These are phyloP conservation scores for Phytophthora fragariaefolia DNA, from an alignment of 352 stramenopile species.

Conservation along the genomic window DNA sequence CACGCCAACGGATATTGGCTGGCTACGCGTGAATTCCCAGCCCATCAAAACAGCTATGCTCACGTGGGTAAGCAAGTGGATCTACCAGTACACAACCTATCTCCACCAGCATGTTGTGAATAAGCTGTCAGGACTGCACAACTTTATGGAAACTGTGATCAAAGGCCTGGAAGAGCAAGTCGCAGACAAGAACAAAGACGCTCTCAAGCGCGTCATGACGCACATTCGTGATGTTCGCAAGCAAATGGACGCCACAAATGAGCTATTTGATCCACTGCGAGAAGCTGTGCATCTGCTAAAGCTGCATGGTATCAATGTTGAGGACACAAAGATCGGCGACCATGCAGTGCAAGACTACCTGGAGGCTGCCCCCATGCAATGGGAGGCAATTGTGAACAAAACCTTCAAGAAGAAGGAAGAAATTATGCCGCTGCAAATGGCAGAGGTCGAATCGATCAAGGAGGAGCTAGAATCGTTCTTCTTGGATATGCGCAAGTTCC, in stretches of 20 bases:
- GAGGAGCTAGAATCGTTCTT: slow-evolving; percentile 95
- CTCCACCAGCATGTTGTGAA: slow-evolving; percentile 93
- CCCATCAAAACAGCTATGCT: slow-evolving; percentile 97
- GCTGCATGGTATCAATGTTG: slow-evolving; percentile 92
- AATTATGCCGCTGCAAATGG: slow-evolving; percentile 97
- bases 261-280: slow-evolving; percentile 95
- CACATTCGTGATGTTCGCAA: slow-evolving; percentile 96
- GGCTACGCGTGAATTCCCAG: slow-evolving; percentile 97
- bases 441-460: slow-evolving; percentile 95
- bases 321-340: slow-evolving; percentile 87
- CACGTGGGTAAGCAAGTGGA: slow-evolving; percentile 96
- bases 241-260: slow-evolving; percentile 92
- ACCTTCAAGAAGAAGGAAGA: slow-evolving; percentile 99
- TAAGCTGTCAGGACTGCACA: slow-evolving; percentile 87
- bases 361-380: slow-evolving; percentile 96
- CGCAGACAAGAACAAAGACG: slow-evolving; percentile 92
- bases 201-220: slow-evolving; percentile 97
- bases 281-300: slow-evolving; percentile 96
- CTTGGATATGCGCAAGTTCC: slow-evolving; percentile 94
- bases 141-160: slow-evolving; percentile 95
- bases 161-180: slow-evolving; percentile 92
- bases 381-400: slow-evolving; percentile 98
- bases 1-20: slow-evolving; percentile 95
- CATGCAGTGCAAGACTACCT: slow-evolving; percentile 92
- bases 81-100: slow-evolving; percentile 95